A percentile compares a stretch with the other conserved stretches of the same genome.
These are phyloP conservation scores for Tolypocladium guangdongense DNA, from an alignment of 2,329 filamentous ascomycete genomes.

Conservation along the genomic window DNA sequence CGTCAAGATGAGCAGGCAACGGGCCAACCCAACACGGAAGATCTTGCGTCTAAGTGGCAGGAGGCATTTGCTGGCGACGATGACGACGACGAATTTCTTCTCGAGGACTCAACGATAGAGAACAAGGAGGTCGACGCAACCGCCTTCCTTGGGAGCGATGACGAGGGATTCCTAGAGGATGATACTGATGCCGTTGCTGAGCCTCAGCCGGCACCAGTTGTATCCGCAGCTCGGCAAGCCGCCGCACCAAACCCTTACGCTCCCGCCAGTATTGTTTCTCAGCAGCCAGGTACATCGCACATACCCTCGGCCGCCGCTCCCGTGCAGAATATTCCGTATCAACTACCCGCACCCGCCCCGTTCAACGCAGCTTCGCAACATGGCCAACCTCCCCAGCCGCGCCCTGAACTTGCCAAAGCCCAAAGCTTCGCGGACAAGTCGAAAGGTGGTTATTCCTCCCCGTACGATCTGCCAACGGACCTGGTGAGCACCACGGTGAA, in stretches of 20 bases:
- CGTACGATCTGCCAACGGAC: slow-evolving; percentile 90
- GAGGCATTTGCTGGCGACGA: slow-evolving; percentile 69
- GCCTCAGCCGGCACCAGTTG: slow-evolving; percentile 5
- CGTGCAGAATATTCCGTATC: slow-evolving; percentile 10
- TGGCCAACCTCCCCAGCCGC: slow-evolving; percentile 23
- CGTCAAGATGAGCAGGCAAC: slow-evolving; percentile 7
- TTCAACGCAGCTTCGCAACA: slow-evolving; percentile 21
- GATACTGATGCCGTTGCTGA: slow-evolving; percentile 40
- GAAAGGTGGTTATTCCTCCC: slow-evolving; percentile 86
- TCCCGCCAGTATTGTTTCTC: slow-evolving; percentile 10
- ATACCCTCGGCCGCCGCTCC: slow-evolving; percentile 7
- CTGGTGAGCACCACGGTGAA: slow-evolving; percentile 46
- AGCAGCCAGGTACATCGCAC: slow-evolving; percentile 11
- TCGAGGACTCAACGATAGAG: slow-evolving; percentile 41
- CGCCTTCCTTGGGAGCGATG: slow-evolving; percentile 69
- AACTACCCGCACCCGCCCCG: slow-evolving; percentile 12
- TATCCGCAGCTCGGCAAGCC: slow-evolving; percentile 2
- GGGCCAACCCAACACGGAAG: slow-evolving; percentile 33
- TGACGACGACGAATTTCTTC: slow-evolving; percentile 54
- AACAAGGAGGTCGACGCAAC: slow-evolving; percentile 44
- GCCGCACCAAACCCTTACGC: slow-evolving; percentile 14
- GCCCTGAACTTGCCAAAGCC: slow-evolving; percentile 42
- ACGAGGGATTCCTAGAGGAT: slow-evolving; percentile 67
- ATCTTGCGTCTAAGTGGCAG: slow-evolving; percentile 73
- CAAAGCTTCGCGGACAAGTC: slow-evolving; percentile 86